These are phyloP conservation scores for Rhododendron ferrugineum DNA, from an alignment of 148 eudicot genomes.

Conservation along the genomic window DNA sequence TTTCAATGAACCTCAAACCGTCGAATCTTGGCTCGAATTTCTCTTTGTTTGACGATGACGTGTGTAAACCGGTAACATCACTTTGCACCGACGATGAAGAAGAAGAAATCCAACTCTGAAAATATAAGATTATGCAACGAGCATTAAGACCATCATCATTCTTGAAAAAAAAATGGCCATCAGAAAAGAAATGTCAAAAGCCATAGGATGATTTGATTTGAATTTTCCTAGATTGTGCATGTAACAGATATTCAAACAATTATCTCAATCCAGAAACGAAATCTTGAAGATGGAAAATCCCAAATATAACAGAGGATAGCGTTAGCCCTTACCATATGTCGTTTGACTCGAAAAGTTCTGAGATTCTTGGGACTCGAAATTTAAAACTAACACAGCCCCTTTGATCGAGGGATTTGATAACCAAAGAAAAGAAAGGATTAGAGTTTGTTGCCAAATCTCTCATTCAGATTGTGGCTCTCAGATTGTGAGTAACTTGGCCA, in stretches of 20 bases:
- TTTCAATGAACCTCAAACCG: conserved; percentile 62
- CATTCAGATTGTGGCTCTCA: not conserved
- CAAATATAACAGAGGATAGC: not conserved
- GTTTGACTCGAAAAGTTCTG: not conserved
- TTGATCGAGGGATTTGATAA: not conserved
- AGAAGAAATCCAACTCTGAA: not conserved
- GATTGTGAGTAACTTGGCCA: not conserved
- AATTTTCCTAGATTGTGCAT: not conserved
- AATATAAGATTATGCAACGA: not conserved
- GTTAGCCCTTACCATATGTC: not conserved
- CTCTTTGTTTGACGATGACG: conserved; percentile 13
- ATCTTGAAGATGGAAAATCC: not conserved
- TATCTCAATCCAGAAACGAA: not conserved
- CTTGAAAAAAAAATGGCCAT: not conserved
- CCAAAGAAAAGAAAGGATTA: not conserved
- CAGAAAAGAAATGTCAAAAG: not conserved
- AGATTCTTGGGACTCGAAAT: not conserved
- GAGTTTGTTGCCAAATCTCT: not conserved
- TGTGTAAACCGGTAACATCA: not conserved
- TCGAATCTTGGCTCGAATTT: conserved; percentile 49
- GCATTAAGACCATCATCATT: not conserved
- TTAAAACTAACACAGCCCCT: not conserved
- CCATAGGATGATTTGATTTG: not conserved
- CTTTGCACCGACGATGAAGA: not conserved
- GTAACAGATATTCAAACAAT: not conserved